Base-by-base conservation (phyloP, 2,329 filamentous ascomycete genomes). In the Calonectria pteridis region DNA sequence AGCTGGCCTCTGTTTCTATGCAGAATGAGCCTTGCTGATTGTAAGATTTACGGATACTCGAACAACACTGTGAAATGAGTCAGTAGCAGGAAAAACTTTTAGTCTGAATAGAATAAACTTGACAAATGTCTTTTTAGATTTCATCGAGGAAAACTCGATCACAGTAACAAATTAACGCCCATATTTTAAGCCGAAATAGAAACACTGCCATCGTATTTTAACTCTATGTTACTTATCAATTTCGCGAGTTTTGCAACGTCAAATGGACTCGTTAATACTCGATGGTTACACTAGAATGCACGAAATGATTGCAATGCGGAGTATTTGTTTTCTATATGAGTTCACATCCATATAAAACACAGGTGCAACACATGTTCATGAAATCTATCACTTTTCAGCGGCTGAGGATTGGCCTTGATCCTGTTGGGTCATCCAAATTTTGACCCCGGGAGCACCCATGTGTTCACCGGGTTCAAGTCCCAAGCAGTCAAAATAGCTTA, bases 1-100 rank as follows among this genome's bases (percentile, higher is more conserved):
- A 2, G 84, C 84, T 0, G 74, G 75, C 2, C 43, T 82, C 4
- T 78, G 73, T 9, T 79, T 80, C 11, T 68, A 75, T 11, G 73
- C 79, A 4, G 80, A 76, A 2, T 71, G 81, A 10, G 65, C 73
- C 16, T 16, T 78, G 2, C 23, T 78, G 0, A 23, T 78, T 2
- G 69, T 73, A 10, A 72, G 53, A 14, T 75, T 69, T n/a, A 58
- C 31, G 23, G 58, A 5, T 2, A 31, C 77, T 3, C 23, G 29
- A 16, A 51, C 26, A 2, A 77, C 59, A 53, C 63, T 77, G 14
- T 77, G 26, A 64, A 35, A 14, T 26, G 20, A 3, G 1, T 16
- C 16, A 23, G n/a, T 46, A n/a, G 11, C 53, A 35, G 3, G 2
- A n/a, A 33, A 33, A 35, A 26, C 1, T 40, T 59, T 37, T 11